Base-by-base conservation (phyloP, 2,329 filamentous ascomycete species). In the Cryphonectria radicalis region DNA sequence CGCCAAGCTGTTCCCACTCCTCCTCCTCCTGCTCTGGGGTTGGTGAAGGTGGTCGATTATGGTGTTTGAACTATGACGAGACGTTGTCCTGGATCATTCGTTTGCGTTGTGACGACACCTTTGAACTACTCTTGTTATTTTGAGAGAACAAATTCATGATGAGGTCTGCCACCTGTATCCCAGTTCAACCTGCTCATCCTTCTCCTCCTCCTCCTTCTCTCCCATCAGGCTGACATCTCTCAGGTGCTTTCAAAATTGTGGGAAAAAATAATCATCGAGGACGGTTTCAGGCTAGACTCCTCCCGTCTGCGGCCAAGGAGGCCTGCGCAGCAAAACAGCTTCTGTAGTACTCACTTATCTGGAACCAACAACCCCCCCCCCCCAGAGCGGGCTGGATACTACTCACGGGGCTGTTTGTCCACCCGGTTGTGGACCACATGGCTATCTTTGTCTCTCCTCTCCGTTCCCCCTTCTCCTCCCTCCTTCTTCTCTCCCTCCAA, bases 371-470 rank as follows among this genome's bases (percentile, higher is more conserved):
- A 13, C 10, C 8, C 37, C 37, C 10, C 8, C 37, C 37, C 53
- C 19, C 17, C 46, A 50, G 32, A 28, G 14, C 37, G 32, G n/a
- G 19, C 13, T 69, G 28, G 67, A 69, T 53, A 28, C 46, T 53
- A 28, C 46, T 69, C 67, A 13, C 28, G 28, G 42, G 35, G 35
- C 46, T n/a, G 22, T 19, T 50, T 59, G 28, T 35, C 22, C 35
- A 63, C 35, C 43, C 57, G 13, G 22, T 50, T 69, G 59, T 53
- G 40, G 43, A 63, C 46, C 37, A 43, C 40, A n/a, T 55, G 32
- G 25, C 50, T 55, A 55, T 55, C 60, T 64, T 59, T 59, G 13
- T 59, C 46, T 50, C 46, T 50, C 46, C 46, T 46, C 43, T 1
- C 8, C 17, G 43, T 22, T n/a, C 6, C 46, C 22, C 46, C 42